A percentile compares a stretch with the other conserved stretches of the same genome.
These are phyloP conservation scores for Thielaviopsis populi DNA, from an alignment of 2,329 filamentous ascomycete genomes.

Conservation along the genomic window DNA sequence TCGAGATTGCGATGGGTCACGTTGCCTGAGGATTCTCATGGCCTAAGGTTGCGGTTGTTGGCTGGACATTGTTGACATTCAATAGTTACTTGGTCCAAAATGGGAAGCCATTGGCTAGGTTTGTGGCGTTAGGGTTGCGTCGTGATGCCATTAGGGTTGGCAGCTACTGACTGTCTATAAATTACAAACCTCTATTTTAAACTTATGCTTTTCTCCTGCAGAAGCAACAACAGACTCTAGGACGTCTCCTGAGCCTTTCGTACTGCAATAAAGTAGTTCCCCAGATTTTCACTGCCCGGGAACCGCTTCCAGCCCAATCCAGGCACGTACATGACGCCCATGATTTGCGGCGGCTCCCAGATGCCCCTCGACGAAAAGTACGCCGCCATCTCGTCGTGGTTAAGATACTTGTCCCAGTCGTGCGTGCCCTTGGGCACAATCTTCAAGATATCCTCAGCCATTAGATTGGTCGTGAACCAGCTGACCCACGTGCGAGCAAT, in stretches of 20 bases:
- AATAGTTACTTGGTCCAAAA: not conserved
- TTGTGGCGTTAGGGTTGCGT: not conserved
- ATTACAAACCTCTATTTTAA: not conserved
- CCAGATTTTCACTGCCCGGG: slow-evolving; percentile 63
- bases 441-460: slow-evolving; percentile 74
- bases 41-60: not conserved
- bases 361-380: slow-evolving; percentile 37
- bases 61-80: not conserved
- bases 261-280: slow-evolving; percentile 93
- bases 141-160: not conserved
- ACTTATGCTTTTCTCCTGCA: not conserved
- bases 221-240: not conserved
- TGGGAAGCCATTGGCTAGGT: not conserved
- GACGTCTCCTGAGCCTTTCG: slow-evolving; percentile 28
- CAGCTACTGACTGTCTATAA: slow-evolving; percentile 2
- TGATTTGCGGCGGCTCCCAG: slow-evolving; percentile 47
- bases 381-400: slow-evolving; percentile 57
- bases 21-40: not conserved
- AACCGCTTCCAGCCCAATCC: slow-evolving; percentile 82
- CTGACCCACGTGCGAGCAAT: slow-evolving; percentile 81
- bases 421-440: slow-evolving; percentile 90
- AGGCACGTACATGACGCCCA: slow-evolving; percentile 83
- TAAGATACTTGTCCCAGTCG: slow-evolving; percentile 93
- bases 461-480: slow-evolving; percentile 82
- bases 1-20: not conserved